Percentiles rank a stretch among this genome's conserved stretches.
Evolutionary conservation across 192 early-diverging fungal species (phyloP).

Genomic region (Chytriomyces sp.): DNA sequence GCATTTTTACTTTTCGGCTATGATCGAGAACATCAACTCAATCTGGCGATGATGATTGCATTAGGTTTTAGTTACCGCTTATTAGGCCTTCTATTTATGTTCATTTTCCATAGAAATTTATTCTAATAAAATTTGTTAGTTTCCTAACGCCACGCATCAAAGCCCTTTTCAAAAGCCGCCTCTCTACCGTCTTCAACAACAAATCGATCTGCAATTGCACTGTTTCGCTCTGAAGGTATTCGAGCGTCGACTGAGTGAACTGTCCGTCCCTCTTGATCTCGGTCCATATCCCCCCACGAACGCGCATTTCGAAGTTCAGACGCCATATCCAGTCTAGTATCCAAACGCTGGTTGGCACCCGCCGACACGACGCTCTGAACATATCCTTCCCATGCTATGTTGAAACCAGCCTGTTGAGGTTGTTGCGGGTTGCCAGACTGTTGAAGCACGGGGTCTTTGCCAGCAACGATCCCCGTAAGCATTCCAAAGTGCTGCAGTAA

Average conservation of each 20-base stretch:
- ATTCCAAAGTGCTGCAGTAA: constrained; percentile 20
- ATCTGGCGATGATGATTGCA: constrained; percentile 30
- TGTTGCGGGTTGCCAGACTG: not conserved
- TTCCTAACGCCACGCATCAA: constrained; percentile 26
- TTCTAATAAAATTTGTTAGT: constrained; percentile 4
- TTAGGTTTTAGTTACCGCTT: constrained; percentile 38
- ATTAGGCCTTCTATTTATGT: constrained; percentile 39
- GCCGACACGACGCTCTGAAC: constrained; percentile 17
- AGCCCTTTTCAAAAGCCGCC: constrained; percentile 6
- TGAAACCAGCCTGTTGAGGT: not conserved
- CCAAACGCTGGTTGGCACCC: not conserved
- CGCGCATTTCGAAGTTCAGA: constrained; percentile 10
- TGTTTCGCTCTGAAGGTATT: too few relatives aligned
- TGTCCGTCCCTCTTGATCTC: not conserved
- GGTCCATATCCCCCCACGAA: constrained; percentile 10
- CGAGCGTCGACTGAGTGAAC: not conserved
- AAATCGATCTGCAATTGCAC: constrained; percentile 12
- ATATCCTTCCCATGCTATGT: constrained; percentile 25
- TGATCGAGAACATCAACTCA: constrained; percentile 13
- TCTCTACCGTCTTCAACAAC: constrained; percentile 16
- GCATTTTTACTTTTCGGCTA: not conserved
- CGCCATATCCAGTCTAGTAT: constrained; percentile 28
- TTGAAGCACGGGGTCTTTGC: not conserved
- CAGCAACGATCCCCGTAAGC: constrained; percentile 10
- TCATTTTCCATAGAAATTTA: too few relatives aligned